Evolutionary conservation across 2,329 filamentous ascomycete species (phyloP).

Genomic region (Stagonosporopsis vannaccii): DNA sequence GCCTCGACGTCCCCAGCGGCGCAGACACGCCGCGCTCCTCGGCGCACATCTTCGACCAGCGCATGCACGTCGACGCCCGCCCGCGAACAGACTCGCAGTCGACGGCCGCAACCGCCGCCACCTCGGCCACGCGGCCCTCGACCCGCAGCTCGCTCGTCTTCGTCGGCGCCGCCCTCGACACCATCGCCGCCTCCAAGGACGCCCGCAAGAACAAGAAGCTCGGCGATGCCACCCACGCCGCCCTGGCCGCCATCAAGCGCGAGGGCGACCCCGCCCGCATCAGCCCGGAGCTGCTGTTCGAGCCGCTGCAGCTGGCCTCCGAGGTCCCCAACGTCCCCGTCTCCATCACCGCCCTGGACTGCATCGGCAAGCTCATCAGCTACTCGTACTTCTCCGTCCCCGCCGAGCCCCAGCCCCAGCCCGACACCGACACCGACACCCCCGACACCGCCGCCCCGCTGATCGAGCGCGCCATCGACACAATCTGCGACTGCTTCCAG

Average conservation of each 20-base stretch:
- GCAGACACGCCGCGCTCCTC: slow-evolving; percentile 42
- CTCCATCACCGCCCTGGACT: slow-evolving; percentile 90
- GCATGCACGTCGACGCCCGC: slow-evolving; percentile 43
- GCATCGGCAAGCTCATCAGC: slow-evolving; percentile 98
- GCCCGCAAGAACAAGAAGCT: slow-evolving; percentile 86
- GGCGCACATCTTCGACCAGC: slow-evolving; percentile 47
- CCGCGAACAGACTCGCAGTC: slow-evolving; percentile 68
- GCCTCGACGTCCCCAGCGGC: slow-evolving; percentile 32
- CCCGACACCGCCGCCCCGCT: slow-evolving; percentile 66
- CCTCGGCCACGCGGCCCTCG: slow-evolving; percentile 57
- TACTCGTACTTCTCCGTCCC: slow-evolving; percentile 95
- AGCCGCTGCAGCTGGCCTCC: slow-evolving; percentile 87
- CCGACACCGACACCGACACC: not conserved
- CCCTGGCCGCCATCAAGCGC: slow-evolving; percentile 82
- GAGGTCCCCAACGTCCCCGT: slow-evolving; percentile 85
- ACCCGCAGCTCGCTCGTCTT: slow-evolving; percentile 95
- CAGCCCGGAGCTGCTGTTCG: slow-evolving; percentile 90
- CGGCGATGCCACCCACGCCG: slow-evolving; percentile 79
- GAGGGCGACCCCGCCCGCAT: slow-evolving; percentile 80
- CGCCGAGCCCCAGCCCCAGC: slow-evolving; percentile 50
- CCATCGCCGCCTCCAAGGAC: slow-evolving; percentile 90
- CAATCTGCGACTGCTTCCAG: slow-evolving; percentile 99
- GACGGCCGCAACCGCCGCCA: slow-evolving; percentile 57
- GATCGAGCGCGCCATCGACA: slow-evolving; percentile 97
- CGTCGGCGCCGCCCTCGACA: slow-evolving; percentile 90